Base-by-base conservation (phyloP, 2,329 filamentous ascomycete genomes). In the Ceratocystis eucalypticola region DNA sequence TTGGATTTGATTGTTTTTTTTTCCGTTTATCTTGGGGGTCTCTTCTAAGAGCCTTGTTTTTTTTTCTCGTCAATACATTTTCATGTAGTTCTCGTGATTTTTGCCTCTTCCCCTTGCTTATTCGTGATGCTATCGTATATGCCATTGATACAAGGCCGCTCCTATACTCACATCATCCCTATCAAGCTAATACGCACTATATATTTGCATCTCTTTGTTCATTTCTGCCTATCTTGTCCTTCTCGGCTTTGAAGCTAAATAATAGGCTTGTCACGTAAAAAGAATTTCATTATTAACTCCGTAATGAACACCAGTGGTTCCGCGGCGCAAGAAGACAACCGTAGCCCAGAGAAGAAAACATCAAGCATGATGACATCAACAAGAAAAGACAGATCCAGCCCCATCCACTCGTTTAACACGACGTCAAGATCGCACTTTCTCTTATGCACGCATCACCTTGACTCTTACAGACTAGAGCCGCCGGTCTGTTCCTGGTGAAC, bases 401-500 rank as follows among this genome's bases (percentile, higher is more conserved):
- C 22, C 28, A 12, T 15, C 50, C 48, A 25, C 48, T 25, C 8
- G 22, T 22, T 25, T 17, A 46, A 2, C 30, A 62, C 20, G 41
- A 20, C 20, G 20, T 33, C 12, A 62, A 22, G 20, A 22, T 28
- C 12, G 7, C 37, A 41, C 37, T 41, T 41, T 41, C 44, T 62
- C 41, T 44, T 28, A 4, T 22, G 10, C 15, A 30, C 17, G 15
- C 53, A 6, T 12, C 8, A 25, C 17, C 17, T 33, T 28, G 3
- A 41, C 37, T 41, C 37, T 44, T 20, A 61, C 63, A 61, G 25
- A 8, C 41, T 41, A 69, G 73, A 77, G 69, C 92, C 93, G 68
- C 94, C 94, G 69, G 97, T 94, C 79, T 99, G 94, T 76, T 99
- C 94, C 76, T 97, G 94, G 75, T 97, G 93, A 30, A 99, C 94